phyloP scores from a whole-genome alignment of 495 filamentous ascomycete species.

The Penicillium dipodomyicola region DNA sequence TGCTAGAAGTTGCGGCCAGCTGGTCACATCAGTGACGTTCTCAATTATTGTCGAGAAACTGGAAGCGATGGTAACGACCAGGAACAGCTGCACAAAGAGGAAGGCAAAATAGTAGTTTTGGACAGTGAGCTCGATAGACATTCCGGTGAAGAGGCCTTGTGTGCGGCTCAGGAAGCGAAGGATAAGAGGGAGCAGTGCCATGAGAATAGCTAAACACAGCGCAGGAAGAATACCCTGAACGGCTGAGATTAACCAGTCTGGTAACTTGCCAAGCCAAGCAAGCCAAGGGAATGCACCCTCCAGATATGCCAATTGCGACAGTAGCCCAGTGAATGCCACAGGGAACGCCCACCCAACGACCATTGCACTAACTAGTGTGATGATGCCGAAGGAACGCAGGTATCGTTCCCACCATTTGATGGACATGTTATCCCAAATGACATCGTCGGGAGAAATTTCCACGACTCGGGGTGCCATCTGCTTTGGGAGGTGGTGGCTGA shows the following conservation, averaged over 20 bases:
- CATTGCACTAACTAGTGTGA: constrained; percentile 67
- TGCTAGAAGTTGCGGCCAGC: constrained; percentile 69
- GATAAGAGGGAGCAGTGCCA: constrained; percentile 76
- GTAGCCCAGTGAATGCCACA: constrained; percentile 78
- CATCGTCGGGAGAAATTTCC: constrained; percentile 90
- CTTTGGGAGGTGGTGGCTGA: constrained; percentile 88
- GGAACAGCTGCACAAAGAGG: constrained; percentile 91
- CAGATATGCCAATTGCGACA: constrained; percentile 73
- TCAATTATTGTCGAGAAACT: constrained; percentile 66
- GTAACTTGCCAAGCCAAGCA: constrained; percentile 61
- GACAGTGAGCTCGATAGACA: constrained; percentile 73
- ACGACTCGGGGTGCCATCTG: constrained; percentile 92
- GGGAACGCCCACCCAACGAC: constrained; percentile 90
- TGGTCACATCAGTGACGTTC: constrained; percentile 58
- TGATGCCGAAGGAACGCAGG: constrained; percentile 64
- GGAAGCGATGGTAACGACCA: constrained; percentile 87
- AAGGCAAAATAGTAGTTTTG: constrained; percentile 95
- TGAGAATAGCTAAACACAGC: constrained; percentile 70
- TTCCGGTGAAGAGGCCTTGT: constrained; percentile 81
- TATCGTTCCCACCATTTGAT: constrained; percentile 94
- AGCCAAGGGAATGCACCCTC: constrained; percentile 65
- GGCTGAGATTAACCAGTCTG: constrained; percentile 64
- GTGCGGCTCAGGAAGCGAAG: constrained; percentile 70
- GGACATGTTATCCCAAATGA: constrained; percentile 98
- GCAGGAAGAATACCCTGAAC: constrained; percentile 87